A percentile compares a stretch with the other conserved stretches of the same genome.
Conservation (phyloP, 208 protist species). For the Lotmaria passim region DNA sequence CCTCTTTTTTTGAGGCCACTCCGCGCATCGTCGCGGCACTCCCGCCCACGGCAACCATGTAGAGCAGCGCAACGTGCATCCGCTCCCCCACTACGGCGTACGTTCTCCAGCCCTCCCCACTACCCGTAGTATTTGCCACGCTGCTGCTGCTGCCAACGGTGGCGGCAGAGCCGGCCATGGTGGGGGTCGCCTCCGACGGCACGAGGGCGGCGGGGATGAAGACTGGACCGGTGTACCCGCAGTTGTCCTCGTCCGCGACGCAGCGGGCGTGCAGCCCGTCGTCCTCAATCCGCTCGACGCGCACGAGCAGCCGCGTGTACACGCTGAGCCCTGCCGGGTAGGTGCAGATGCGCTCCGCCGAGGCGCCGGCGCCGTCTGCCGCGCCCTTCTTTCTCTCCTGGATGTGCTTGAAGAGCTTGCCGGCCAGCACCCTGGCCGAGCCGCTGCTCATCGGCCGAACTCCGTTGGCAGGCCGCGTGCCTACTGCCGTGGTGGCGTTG, state of each 20-base stretch:
- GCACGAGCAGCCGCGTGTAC: conserved; percentile 57
- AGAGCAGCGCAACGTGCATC: conserved; percentile 76
- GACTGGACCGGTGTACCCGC: conserved; percentile 31
- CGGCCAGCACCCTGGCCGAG: conserved; percentile 44
- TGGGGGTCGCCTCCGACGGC: conserved; percentile 29
- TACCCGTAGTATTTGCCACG: neutral
- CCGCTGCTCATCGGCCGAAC: conserved; percentile 7
- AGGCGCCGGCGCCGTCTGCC: conserved; percentile 11
- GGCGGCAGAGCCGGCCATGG: neutral
- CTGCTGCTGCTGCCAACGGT: neutral
- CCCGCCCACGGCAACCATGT: conserved; percentile 63
- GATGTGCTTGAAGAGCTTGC: conserved; percentile 53
- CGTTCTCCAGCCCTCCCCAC: conserved; percentile 44
- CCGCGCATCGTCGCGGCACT: conserved; percentile 67
- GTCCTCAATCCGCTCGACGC: conserved; percentile 65
- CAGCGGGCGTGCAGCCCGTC: conserved; percentile 65
- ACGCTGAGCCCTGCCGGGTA: conserved; percentile 53
- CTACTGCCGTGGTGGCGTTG: neutral
- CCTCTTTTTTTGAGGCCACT: conserved; percentile 70
- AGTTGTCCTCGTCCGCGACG: conserved; percentile 30
- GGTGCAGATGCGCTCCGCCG: conserved; percentile 49
- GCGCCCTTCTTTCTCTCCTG: conserved; percentile 39
- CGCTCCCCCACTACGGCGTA: conserved; percentile 78
- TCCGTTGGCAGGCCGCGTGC: neutral
- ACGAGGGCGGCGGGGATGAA: conserved; percentile 72